Conservation (phyloP, 1,139 yeast genomes). For the Pneumocystis sp. region DNA sequence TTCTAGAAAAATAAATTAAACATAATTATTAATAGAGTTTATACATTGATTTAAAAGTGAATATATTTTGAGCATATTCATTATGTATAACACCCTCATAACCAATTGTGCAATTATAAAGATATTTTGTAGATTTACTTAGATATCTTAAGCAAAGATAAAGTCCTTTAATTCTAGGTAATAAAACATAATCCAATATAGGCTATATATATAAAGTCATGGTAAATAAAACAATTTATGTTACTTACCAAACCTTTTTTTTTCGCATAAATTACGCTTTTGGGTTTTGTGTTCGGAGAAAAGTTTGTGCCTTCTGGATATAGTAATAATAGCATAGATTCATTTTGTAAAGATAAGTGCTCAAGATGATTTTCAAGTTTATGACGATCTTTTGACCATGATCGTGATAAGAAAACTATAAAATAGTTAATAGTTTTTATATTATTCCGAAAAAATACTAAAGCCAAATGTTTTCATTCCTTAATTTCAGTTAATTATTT, state of each 20-base stretch:
- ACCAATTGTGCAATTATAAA: slow-evolving; percentile 74
- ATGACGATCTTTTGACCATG: not conserved
- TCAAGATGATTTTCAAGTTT: not conserved
- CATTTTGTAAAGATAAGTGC: slow-evolving; percentile 10
- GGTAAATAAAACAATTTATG: not conserved
- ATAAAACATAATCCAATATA: slow-evolving; percentile 44
- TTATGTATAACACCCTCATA: slow-evolving; percentile 51
- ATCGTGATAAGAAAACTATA: slow-evolving; percentile 26
- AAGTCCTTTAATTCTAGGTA: slow-evolving; percentile 75
- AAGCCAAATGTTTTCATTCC: slow-evolving; percentile 2
- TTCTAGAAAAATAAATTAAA: not conserved
- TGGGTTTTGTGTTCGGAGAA: slow-evolving; percentile 46
- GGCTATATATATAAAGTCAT: slow-evolving; percentile 19
- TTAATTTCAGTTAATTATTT: not conserved
- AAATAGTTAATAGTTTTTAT: slow-evolving; percentile 57
- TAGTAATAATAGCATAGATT: slow-evolving; percentile 41
- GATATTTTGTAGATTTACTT: slow-evolving; percentile 42
- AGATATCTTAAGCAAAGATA: slow-evolving; percentile 50
- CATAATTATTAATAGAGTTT: slow-evolving; percentile 1
- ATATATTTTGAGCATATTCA: slow-evolving; percentile 66
- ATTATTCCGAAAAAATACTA: slow-evolving; percentile 57
- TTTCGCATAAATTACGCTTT: slow-evolving; percentile 43
- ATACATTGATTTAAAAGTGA: slow-evolving; percentile 49
- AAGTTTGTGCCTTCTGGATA: slow-evolving; percentile 95
- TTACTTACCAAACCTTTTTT: slow-evolving; percentile 28